Base-by-base conservation (phyloP, 106 monocot species). In the Narthecium ossifragum region DNA sequence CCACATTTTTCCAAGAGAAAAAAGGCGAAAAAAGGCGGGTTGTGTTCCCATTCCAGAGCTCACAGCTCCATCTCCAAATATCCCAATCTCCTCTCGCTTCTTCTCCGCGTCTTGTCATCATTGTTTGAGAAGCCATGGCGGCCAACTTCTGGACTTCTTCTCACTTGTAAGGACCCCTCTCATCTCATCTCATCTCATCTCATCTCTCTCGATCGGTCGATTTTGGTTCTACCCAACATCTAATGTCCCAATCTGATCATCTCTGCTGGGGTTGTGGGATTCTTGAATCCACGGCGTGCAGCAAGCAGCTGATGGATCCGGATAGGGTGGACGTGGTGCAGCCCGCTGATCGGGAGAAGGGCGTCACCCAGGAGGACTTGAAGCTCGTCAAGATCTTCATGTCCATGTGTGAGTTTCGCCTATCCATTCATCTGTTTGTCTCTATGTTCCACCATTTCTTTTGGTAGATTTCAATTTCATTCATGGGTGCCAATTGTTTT, bases 91-190 rank as follows among this genome's bases (percentile, higher is more conserved):
- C n/a, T n/a, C n/a, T n/a, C n/a, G n/a, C n/a, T n/a, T n/a, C n/a
- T n/a, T n/a, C n/a, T n/a, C n/a, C n/a, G n/a, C n/a, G n/a, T n/a
- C n/a, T n/a, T n/a, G n/a, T n/a, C n/a, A n/a, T n/a, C n/a, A n/a
- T n/a, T n/a, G n/a, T n/a, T n/a, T n/a, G n/a, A n/a, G n/a, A 5
- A 55, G 23, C 8, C 13, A 88, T 88, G 88, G 88, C 88, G 2
- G 88, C 88, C 33, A 88, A 88, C 33, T 88, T 88, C 77, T 88
- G 88, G 88, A 55, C 80, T 5, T 88, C 88, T 1, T 88, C 88
- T 37, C 88, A 88, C 66, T 72, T 22, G 88, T 88, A 84, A 46
- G n/a, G n/a, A n/a, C n/a, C n/a, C n/a, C n/a, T n/a, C n/a, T 15
- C 25, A 32, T 21, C 43, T 15, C 62, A 20, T 31, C 13, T 47